Percentiles rank a stretch among this genome's conserved stretches.
Conservation (phyloP, 2,329 filamentous ascomycete species). For the Zymoseptoria passerinii region DNA sequence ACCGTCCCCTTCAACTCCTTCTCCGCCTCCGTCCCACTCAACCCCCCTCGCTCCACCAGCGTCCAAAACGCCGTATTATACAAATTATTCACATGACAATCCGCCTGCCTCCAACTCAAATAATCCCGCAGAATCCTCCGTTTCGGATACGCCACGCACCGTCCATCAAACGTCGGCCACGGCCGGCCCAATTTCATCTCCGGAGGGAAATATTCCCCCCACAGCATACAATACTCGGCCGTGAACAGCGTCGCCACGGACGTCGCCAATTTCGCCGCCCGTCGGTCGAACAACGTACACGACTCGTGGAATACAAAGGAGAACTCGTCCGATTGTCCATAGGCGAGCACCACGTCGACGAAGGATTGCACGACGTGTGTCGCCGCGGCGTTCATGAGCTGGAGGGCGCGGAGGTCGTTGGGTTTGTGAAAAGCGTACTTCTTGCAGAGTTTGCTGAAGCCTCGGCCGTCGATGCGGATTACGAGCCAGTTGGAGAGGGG, state of each 20-base stretch:
- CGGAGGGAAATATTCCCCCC: constrained; percentile 54
- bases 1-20: constrained; percentile 72
- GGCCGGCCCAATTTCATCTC: constrained; percentile 55
- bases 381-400: constrained; percentile 94
- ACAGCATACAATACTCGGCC: constrained; percentile 76
- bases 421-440: constrained; percentile 79
- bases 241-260: constrained; percentile 92
- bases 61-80: constrained; percentile 98
- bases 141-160: constrained; percentile 82
- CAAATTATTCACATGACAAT: constrained; percentile 97
- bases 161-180: constrained; percentile 83
- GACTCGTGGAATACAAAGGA: constrained; percentile 56
- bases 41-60: constrained; percentile 67
- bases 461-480: constrained; percentile 83
- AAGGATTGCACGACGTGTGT: constrained; percentile 73
- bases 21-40: constrained; percentile 72
- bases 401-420: constrained; percentile 76
- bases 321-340: constrained; percentile 92
- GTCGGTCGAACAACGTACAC: constrained; percentile 74
- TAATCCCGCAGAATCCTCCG: constrained; percentile 81
- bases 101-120: constrained; percentile 92
- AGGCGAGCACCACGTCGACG: constrained; percentile 77
- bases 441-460: constrained; percentile 65
- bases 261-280: constrained; percentile 80
- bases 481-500: constrained; percentile 94